A percentile compares a stretch with the other conserved stretches of the same genome.
phyloP scores from a whole-genome alignment of 495 filamentous ascomycete genomes.

The Clavariopsis aquatica region DNA sequence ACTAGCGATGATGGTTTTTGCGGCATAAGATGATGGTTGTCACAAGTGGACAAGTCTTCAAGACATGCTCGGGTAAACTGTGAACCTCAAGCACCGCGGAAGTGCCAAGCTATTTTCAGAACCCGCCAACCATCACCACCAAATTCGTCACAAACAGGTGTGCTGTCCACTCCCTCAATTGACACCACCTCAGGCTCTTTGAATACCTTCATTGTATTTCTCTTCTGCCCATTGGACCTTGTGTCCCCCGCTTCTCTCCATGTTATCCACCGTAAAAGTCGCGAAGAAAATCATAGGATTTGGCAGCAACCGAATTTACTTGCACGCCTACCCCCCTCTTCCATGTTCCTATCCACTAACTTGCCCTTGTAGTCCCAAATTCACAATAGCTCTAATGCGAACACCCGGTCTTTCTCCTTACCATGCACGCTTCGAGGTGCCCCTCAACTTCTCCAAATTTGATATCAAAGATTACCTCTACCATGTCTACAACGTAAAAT shows the following conservation, averaged over 20 bases:
- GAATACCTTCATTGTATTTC: too few relatives aligned
- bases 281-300: slow-evolving; percentile 13
- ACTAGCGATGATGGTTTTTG: too few relatives aligned
- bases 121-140: background rate
- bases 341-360: background rate
- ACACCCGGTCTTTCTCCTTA: slow-evolving; percentile 69
- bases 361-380: slow-evolving; percentile 64
- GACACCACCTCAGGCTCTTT: background rate
- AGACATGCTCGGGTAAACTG: too few relatives aligned
- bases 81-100: background rate
- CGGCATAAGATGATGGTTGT: too few relatives aligned
- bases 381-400: slow-evolving; percentile 73
- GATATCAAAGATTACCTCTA: slow-evolving; percentile 88
- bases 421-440: slow-evolving; percentile 81
- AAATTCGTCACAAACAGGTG: background rate
- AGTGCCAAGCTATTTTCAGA: slow-evolving; percentile 1
- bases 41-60: too few relatives aligned
- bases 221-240: background rate
- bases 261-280: background rate
- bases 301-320: slow-evolving; percentile 45
- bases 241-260: background rate
- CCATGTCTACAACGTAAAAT: slow-evolving; percentile 68
- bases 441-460: slow-evolving; percentile 85
- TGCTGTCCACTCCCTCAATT: background rate
- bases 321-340: slow-evolving; percentile 36